These are phyloP conservation scores for Brasenia schreberi DNA, from an alignment of 164 flowering plant species.

Conservation along the genomic window DNA sequence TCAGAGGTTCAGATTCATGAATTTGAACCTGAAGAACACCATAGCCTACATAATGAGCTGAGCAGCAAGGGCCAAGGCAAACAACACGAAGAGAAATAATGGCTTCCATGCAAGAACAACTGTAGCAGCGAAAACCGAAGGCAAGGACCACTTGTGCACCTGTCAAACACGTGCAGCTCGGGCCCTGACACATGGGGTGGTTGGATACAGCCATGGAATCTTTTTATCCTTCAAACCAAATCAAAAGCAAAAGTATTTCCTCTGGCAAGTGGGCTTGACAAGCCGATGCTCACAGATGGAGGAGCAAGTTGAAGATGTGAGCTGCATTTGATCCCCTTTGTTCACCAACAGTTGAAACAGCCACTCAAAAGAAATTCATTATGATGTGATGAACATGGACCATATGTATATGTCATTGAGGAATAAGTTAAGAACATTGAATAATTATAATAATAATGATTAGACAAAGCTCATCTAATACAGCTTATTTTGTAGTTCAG, in stretches of 20 bases:
- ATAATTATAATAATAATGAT: too few species aligned
- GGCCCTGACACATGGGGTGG: not conserved
- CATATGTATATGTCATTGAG: not conserved
- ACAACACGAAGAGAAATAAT: not conserved
- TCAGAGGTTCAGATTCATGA: not conserved
- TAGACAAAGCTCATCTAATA: too few species aligned
- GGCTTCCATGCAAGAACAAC: not conserved
- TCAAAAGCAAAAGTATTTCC: not conserved
- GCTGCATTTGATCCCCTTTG: too few species aligned
- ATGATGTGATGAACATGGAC: too few species aligned
- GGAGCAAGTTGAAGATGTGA: too few species aligned
- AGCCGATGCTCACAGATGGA: not conserved
- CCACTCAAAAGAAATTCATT: too few species aligned
- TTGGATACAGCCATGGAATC: not conserved
- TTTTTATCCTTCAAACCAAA: not conserved
- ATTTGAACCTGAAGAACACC: not conserved
- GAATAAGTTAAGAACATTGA: too few species aligned
- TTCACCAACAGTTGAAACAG: too few species aligned
- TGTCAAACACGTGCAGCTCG: not conserved
- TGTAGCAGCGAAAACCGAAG: not conserved
- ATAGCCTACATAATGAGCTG: not conserved
- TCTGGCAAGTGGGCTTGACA: not conserved
- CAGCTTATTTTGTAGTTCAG: too few species aligned
- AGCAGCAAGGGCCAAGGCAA: not conserved
- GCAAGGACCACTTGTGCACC: not conserved